These are phyloP conservation scores for Shiraia bambusicola DNA, from an alignment of 2,329 filamentous ascomycete genomes.

Conservation along the genomic window DNA sequence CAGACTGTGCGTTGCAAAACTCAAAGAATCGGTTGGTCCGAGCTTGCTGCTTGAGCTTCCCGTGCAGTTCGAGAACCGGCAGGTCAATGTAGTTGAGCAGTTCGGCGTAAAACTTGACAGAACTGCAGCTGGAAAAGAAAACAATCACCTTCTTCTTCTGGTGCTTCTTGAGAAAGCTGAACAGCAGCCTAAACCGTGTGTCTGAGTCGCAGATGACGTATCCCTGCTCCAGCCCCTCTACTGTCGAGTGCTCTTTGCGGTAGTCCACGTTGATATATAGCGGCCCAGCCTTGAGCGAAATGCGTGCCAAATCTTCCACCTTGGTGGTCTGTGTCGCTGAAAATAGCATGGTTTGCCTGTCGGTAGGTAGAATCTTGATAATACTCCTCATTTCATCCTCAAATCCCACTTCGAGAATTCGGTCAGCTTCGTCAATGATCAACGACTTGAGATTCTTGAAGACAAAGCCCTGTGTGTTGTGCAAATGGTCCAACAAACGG, in stretches of 20 bases:
- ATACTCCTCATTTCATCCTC: slow-evolving; percentile 98
- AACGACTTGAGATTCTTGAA: slow-evolving; percentile 93
- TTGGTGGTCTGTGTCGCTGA: slow-evolving; percentile 98
- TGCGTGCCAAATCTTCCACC: slow-evolving; percentile 92
- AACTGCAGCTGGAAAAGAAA: slow-evolving; percentile 84
- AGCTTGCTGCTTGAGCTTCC: slow-evolving; percentile 96
- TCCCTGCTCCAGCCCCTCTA: slow-evolving; percentile 91
- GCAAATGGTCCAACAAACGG: slow-evolving; percentile 86
- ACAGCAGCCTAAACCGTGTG: slow-evolving; percentile 89
- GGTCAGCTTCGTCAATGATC: slow-evolving; percentile 94
- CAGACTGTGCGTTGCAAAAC: slow-evolving; percentile 81
- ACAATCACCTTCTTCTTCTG: slow-evolving; percentile 97
- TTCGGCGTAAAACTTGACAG: slow-evolving; percentile 93
- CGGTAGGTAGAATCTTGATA: slow-evolving; percentile 83
- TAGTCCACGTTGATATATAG: slow-evolving; percentile 97
- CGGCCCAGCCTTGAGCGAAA: slow-evolving; percentile 86
- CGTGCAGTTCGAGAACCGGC: slow-evolving; percentile 81
- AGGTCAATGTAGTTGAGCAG: slow-evolving; percentile 96
- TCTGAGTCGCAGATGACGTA: slow-evolving; percentile 93
- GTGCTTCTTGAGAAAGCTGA: slow-evolving; percentile 90
- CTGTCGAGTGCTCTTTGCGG: slow-evolving; percentile 84
- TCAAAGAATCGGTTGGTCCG: slow-evolving; percentile 99
- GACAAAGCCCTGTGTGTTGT: slow-evolving; percentile 84
- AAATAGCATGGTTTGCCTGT: slow-evolving; percentile 97
- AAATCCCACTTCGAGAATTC: slow-evolving; percentile 95